Percentiles rank a stretch among this genome's conserved stretches.
Conservation (phyloP, 225 moss, liverwort and hornwort genomes). For the Antitrichia curtipendula region DNA sequence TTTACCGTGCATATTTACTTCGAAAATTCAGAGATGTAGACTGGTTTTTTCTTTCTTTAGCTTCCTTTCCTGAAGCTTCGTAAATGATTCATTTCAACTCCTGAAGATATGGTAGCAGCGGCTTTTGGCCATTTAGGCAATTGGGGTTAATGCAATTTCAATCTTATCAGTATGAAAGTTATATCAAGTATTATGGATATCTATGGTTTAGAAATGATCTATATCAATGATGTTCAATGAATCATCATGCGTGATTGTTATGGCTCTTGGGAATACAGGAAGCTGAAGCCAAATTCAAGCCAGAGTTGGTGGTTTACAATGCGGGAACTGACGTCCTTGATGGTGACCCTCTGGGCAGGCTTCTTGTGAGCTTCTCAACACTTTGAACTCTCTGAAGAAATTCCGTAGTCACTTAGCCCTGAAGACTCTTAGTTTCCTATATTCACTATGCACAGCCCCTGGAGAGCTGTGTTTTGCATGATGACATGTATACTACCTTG, state of each 20-base stretch:
- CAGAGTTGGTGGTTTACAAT: constrained; percentile 77
- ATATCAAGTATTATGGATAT: too few species aligned
- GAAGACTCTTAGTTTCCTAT: background rate
- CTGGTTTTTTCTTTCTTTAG: background rate
- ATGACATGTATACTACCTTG: background rate
- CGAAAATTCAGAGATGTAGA: background rate
- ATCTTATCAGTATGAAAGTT: background rate
- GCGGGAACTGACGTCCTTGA: constrained; percentile 94
- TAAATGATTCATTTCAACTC: background rate
- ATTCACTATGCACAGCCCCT: background rate
- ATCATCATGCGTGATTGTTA: background rate
- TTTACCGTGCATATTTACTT: background rate
- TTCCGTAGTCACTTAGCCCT: background rate
- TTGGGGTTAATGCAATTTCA: background rate
- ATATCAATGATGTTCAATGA: background rate
- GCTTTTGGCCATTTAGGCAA: background rate
- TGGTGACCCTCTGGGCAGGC: constrained; percentile 77
- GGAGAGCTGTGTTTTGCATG: background rate
- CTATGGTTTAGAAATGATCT: background rate
- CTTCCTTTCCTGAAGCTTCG: background rate
- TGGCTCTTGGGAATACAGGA: constrained; percentile 16
- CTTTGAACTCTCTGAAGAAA: background rate
- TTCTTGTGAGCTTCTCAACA: constrained; percentile 37
- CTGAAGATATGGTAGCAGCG: background rate
- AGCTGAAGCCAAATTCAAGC: constrained; percentile 42